A percentile compares a stretch with the other conserved stretches of the same genome.
These are phyloP conservation scores for Debaryomyces sp. DNA, from an alignment of 1,139 yeast genomes.

Conservation along the genomic window DNA sequence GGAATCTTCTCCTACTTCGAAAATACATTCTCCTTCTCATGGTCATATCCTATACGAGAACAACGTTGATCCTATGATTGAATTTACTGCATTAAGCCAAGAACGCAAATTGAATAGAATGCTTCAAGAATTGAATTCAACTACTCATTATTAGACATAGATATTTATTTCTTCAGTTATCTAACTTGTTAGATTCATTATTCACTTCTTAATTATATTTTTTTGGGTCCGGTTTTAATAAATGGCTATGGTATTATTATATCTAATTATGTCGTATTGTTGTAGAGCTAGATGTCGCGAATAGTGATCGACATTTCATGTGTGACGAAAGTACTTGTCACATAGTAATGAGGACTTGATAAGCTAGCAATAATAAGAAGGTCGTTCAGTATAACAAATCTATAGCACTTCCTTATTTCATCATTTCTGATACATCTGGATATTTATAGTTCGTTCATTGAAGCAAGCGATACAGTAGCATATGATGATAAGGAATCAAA, in stretches of 20 bases:
- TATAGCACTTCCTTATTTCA: too few relatives aligned
- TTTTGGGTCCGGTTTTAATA: conserved; percentile 3
- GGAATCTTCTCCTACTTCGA: conserved; percentile 13
- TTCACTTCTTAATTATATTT: neutral
- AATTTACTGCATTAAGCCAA: conserved; percentile 44
- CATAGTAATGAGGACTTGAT: neutral
- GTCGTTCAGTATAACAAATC: neutral
- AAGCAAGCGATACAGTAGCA: neutral
- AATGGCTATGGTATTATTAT: neutral
- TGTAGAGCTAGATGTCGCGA: neutral
- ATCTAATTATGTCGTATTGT: neutral
- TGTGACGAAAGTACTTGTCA: neutral
- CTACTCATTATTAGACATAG: conserved; percentile 4
- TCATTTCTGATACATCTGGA: neutral
- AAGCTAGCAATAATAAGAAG: neutral
- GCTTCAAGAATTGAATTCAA: conserved; percentile 8
- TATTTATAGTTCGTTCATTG: neutral
- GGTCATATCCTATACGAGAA: conserved; percentile 6
- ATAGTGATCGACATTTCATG: neutral
- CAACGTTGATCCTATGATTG: conserved; percentile 42
- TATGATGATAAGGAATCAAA: conserved; percentile 6
- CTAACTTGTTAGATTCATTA: neutral
- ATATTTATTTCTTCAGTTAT: conserved; percentile 3
- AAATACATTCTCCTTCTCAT: conserved; percentile 5
- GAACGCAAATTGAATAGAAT: conserved; percentile 42